Evolutionary conservation across 768 basidiomycete species (phyloP).

Genomic region (Auriscalpium microsporum): DNA sequence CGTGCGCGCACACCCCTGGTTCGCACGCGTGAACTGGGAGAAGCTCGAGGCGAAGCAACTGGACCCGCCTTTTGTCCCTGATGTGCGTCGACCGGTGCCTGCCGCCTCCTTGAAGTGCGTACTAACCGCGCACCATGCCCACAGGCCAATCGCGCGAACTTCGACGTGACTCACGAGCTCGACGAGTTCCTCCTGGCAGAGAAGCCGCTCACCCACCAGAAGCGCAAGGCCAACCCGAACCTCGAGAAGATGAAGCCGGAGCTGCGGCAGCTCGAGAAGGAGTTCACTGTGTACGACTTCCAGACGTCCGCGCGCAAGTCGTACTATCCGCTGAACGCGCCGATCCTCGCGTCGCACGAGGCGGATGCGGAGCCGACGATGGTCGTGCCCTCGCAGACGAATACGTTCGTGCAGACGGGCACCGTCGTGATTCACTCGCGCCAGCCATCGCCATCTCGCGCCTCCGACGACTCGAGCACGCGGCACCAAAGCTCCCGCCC

Average conservation of each 20-base stretch:
- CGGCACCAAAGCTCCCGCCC: neutral
- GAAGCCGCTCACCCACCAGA: slow-evolving; percentile 92
- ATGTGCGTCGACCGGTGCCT: slow-evolving; percentile 51
- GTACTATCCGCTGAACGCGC: slow-evolving; percentile 84
- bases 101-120: neutral
- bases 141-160: slow-evolving; percentile 95
- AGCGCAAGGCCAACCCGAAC: slow-evolving; percentile 83
- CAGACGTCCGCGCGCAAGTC: slow-evolving; percentile 61
- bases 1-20: slow-evolving; percentile 81
- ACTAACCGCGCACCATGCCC: slow-evolving; percentile 5
- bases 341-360: slow-evolving; percentile 26
- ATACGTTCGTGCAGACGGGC: slow-evolving; percentile 8
- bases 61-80: slow-evolving; percentile 83
- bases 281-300: slow-evolving; percentile 92
- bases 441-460: neutral
- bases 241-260: slow-evolving; percentile 87
- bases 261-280: slow-evolving; percentile 86
- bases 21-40: slow-evolving; percentile 74
- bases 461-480: neutral
- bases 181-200: slow-evolving; percentile 97
- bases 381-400: slow-evolving; percentile 10
- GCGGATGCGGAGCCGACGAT: neutral
- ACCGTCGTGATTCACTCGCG: neutral
- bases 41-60: slow-evolving; percentile 58
- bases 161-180: slow-evolving; percentile 94